Evolutionary conservation across 805 yeast species (phyloP), one percentile per base, ranked within the genome.

Genomic region (Candida ulmi): DNA sequence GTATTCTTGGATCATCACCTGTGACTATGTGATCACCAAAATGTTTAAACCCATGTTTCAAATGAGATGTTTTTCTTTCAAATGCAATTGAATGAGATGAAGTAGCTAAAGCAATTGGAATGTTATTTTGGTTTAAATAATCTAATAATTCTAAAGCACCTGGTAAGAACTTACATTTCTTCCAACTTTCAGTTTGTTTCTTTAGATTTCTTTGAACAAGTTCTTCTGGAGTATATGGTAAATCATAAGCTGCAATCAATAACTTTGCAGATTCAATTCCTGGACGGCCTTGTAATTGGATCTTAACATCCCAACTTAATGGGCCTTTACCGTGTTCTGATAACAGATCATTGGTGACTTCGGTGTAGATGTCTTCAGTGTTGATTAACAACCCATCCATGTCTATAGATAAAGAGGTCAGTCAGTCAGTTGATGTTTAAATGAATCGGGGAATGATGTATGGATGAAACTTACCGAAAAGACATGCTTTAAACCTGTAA

Each of bases 341-440:
- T 19, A 93, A 68, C 3, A 86, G 61, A 39, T 78, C 81, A 36
- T 83, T 75, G 25, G 86, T 68, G 3, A 86, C 84, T 41, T 78
- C 77, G 1, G 99, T 91, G 61, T 93, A 93, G 40, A 90, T 70
- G 48, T 86, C 95, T 62, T 93, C 99, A 4, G 97, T 85, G 65
- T 90, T 87, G 56, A 93, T 75, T 46, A 93, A 69, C 18, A 95
- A 74, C 1, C 99, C 99, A 59, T 93, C 99, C 98, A 93, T 86
- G 69, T 87, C 96, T 53, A 18, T 21, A n/a, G n/a, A n/a, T n/a
- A n/a, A n/a, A n/a, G n/a, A n/a, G n/a, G n/a, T n/a, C n/a, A n/a
- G n/a, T n/a, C n/a, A n/a, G n/a, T n/a, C n/a, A 11, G 11, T 11
- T 11, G n/a, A 4, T 16, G 15, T 15, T n/a, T n/a, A n/a, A n/a